Evolutionary conservation across 495 filamentous ascomycete species (phyloP), one percentile per base, ranked within the genome.

Genomic region (Lophiostoma macrostomum): DNA sequence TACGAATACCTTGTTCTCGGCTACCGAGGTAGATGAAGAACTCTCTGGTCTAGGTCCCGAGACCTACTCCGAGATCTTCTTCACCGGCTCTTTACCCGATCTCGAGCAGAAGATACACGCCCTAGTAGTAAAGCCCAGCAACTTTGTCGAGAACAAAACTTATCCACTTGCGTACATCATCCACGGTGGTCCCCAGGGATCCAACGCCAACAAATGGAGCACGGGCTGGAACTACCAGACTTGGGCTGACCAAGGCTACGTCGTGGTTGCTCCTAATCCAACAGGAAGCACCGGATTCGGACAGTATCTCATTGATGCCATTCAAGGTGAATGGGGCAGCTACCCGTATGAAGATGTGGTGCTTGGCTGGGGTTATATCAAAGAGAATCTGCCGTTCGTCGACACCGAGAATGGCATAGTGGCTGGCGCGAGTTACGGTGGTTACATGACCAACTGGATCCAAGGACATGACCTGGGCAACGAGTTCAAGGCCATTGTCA

Each of bases 401-500:
- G 77, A 81, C 56, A 76, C 73, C n/a, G 64, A 71, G 18, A 61
- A 69, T 30, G 75, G 71, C 18, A 76, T 80, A 35, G 71, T 71
- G 34, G 69, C 74, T 2, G 78, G 78, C 22, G 74, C 71, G 25
- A 74, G 70, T 49, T 81, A 44, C 23, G 53, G 53, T 10, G 53
- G 53, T 0, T 80, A 75, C 65, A 80, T 80, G 76, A 68, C 76
- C 40, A 79, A 79, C 61, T 80, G 78, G 78, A 77, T 80, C 51
- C 76, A 79, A 55, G 77, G 78, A 16, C 74, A 77, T 34, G 66
- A 67, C 1, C 65, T 81, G 1, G 78, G 76, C 14, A 72, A 74
- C 5, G 60, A 75, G 48, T 77, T 80, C 67, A 78, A 79, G 52
- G 75, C 76, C 0, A 64, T 81, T 8, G 76, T 79, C 43, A 60